Percentiles rank a stretch among this genome's conserved stretches.
phyloP scores from a whole-genome alignment of 495 filamentous ascomycete genomes.

The Geopyxis carbonaria region DNA sequence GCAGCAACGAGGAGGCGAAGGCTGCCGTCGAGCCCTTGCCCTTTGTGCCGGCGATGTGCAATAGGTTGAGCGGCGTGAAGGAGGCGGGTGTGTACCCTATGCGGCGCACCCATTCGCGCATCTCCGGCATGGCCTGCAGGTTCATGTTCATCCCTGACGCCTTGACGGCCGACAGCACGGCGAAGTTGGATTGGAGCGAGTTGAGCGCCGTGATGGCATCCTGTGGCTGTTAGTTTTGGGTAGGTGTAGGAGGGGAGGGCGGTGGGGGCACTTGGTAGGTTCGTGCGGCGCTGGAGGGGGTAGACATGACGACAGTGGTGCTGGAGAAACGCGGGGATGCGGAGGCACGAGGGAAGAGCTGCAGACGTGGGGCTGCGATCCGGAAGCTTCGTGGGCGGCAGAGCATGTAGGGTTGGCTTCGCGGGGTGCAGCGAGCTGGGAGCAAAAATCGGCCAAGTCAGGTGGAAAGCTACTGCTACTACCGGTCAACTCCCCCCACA shows the following conservation, averaged over 20 bases:
- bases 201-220: conserved; percentile 80
- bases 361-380: no score
- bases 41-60: conserved; percentile 48
- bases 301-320: no score
- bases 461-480: no score
- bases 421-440: no score
- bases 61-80: conserved; percentile 23
- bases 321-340: no score
- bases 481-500: no score
- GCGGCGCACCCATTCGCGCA: conserved; percentile 57
- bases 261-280: conserved; percentile 1
- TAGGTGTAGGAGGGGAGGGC: not conserved
- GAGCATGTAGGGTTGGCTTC: no score
- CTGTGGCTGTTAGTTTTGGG: conserved; percentile 25
- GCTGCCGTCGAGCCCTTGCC: conserved; percentile 42
- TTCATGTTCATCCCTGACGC: conserved; percentile 50
- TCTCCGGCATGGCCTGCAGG: conserved; percentile 63
- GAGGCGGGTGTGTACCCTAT: conserved; percentile 44
- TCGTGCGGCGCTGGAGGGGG: not conserved
- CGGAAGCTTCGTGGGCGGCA: no score
- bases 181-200: conserved; percentile 71
- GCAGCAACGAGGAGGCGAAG: conserved; percentile 31
- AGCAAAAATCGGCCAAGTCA: no score
- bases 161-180: conserved; percentile 54
- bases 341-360: no score